Evolutionary conservation across 768 basidiomycete genomes (phyloP), one percentile per base, ranked within the genome.

Genomic region (Termitomyces sp.): DNA sequence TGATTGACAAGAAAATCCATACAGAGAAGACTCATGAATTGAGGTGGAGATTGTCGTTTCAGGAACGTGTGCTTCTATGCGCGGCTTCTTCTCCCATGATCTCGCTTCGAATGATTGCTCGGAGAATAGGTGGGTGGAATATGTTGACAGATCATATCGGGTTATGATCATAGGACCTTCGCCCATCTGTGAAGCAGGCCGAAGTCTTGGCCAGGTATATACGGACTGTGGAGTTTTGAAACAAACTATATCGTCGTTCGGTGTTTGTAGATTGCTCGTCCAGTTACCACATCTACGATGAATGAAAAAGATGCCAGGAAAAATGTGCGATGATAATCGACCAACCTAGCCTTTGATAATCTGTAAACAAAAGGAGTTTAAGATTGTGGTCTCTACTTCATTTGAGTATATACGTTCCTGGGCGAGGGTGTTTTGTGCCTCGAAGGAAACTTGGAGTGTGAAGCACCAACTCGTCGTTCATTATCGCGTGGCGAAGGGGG

Each of bases 191-290:
- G 76, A 80, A 26, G 76, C 74, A 60, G 76, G 69, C 62, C 72
- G 69, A 59, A 81, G 72, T 56, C 65, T 70, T n/a, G 77, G 77
- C 79, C 79, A 81, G 65, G 72, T 70, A 66, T 73, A 81, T 47
- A 77, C 75, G 59, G 79, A 74, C 55, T 73, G 77, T 48, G 75
- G 70, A 47, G 75, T 72, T 64, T 75, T 72, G 66, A 77, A 77
- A 15, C 24, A 20, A 4, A 54, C 12, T 16, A 54, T 3, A 20
- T 28, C 51, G 5, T 26, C 44, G 12, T 46, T 44, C n/a, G 33
- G 29, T 5, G 34, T 52, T 20, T 12, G 26, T n/a, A 1, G 26
- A 24, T 39, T 39, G 24, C 26, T 26, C 3, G 24, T 37, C 51
- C 36, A 37, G 2, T 26, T 39, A 37, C 29, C 7, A 20, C 20